Conservation (phyloP, 2,329 filamentous ascomycete species). For the Fusarium sp. region DNA sequence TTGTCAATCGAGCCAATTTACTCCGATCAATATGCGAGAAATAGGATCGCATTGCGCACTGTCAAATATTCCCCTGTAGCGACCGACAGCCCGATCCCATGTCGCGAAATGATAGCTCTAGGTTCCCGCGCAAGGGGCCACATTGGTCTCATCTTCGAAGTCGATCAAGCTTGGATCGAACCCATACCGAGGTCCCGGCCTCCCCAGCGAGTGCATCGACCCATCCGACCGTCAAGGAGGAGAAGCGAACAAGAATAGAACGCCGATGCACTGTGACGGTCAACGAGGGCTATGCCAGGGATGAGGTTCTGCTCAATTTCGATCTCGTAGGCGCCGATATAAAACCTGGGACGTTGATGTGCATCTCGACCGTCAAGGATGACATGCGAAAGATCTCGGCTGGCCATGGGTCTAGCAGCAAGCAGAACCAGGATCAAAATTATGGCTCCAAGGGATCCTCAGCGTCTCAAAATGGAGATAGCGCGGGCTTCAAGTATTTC, state of each 20-base stretch:
- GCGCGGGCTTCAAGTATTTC: conserved; percentile 62
- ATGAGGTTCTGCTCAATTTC: conserved; percentile 82
- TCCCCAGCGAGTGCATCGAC: conserved; percentile 62
- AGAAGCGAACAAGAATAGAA: conserved; percentile 51
- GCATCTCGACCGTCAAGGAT: conserved; percentile 70
- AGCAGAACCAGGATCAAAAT: conserved; percentile 45
- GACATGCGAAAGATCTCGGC: conserved; percentile 53
- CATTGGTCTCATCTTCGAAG: conserved; percentile 64
- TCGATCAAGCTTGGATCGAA: conserved; percentile 57
- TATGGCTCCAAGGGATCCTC: conserved; percentile 38
- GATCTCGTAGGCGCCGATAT: conserved; percentile 72
- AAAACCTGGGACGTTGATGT: conserved; percentile 74
- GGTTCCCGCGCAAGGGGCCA: conserved; percentile 54
- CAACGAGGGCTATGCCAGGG: conserved; percentile 78
- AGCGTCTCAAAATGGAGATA: conserved; percentile 39
- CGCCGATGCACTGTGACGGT: conserved; percentile 64
- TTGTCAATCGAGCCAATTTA: conserved; percentile 20
- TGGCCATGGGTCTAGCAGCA: conserved; percentile 46
- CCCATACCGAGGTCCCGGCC: conserved; percentile 50
- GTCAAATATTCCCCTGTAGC: conserved; percentile 34
- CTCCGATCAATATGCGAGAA: conserved; percentile 38
- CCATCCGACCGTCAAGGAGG: conserved; percentile 56
- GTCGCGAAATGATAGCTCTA: conserved; percentile 44
- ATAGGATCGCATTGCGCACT: conserved; percentile 26
- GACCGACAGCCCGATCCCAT: conserved; percentile 39